These are phyloP conservation scores for Cymbopogon citratus DNA, from an alignment of 176 grass and related monocot species.

Conservation along the genomic window DNA sequence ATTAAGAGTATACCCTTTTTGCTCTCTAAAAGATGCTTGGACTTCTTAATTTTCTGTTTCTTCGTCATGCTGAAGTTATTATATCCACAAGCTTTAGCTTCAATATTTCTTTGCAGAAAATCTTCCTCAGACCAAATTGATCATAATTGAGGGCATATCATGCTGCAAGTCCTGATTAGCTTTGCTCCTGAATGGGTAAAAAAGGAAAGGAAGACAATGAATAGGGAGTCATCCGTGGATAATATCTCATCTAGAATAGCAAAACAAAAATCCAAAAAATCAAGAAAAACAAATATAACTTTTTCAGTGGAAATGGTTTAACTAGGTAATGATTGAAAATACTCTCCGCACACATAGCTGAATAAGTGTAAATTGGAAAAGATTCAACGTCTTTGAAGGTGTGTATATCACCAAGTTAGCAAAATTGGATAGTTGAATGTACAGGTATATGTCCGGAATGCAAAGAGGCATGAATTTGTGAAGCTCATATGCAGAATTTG, in stretches of 20 bases:
- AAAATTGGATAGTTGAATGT: not conserved
- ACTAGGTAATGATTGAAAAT: not conserved
- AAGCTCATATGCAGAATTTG: not conserved
- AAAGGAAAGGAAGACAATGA: not conserved
- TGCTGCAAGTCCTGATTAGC: not conserved
- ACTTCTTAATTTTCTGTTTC: conserved; percentile 56
- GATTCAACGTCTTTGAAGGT: not conserved
- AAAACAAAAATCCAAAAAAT: not conserved
- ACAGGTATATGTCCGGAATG: not conserved
- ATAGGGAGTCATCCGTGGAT: not conserved
- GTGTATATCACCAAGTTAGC: not conserved
- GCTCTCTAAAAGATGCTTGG: conserved; percentile 57
- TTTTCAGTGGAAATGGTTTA: not conserved
- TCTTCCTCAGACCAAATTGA: conserved; percentile 18
- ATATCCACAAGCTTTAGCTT: not conserved
- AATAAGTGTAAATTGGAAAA: conserved; percentile 3
- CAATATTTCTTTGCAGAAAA: not conserved
- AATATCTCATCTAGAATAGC: not conserved
- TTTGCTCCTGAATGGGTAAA: conserved; percentile 1
- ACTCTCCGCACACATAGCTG: not conserved
- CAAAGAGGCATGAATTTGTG: not conserved
- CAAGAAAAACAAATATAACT: not conserved
- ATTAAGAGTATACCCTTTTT: conserved; percentile 55
- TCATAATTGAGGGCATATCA: not conserved
- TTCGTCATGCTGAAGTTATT: conserved; percentile 44